These are phyloP conservation scores for Acanthamoeba divionensis DNA, from an alignment of 208 protist genomes.

Conservation along the genomic window DNA sequence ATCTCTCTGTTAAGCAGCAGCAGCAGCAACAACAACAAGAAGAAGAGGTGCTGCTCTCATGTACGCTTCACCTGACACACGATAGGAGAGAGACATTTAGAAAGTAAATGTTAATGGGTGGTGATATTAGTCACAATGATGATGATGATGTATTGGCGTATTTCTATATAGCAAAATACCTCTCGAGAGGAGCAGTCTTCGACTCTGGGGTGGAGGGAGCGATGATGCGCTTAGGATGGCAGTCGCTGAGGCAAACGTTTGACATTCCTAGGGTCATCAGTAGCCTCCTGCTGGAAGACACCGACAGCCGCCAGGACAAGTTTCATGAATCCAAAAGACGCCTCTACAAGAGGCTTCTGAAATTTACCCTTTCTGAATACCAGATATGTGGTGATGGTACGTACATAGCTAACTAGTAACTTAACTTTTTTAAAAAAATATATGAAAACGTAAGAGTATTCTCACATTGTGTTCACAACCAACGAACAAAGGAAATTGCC, in stretches of 20 bases:
- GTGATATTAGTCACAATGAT: not conserved
- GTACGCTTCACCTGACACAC: not conserved
- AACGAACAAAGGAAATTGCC: constrained; percentile 18
- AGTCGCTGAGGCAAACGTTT: not conserved
- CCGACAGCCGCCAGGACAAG: not conserved
- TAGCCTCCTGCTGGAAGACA: not conserved
- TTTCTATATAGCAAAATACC: not conserved
- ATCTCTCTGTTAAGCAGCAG: no score
- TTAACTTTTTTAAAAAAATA: no score
- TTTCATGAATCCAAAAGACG: not conserved
- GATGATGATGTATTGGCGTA: not conserved
- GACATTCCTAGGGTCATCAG: not conserved
- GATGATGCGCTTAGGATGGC: not conserved
- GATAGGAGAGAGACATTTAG: not conserved
- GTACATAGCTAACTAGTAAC: not conserved
- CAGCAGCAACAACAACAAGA: not conserved
- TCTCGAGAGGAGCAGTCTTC: not conserved
- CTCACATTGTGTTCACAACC: not conserved
- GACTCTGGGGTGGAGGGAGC: constrained; percentile 7
- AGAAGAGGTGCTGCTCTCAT: not conserved
- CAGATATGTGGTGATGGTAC: constrained; percentile 32
- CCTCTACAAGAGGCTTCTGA: not conserved
- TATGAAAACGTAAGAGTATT: not conserved
- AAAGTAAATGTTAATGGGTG: not conserved
- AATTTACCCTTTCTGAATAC: constrained; percentile 33